phyloP scores from a whole-genome alignment of 495 filamentous ascomycete species.

The Hypoxylon intermedium region DNA sequence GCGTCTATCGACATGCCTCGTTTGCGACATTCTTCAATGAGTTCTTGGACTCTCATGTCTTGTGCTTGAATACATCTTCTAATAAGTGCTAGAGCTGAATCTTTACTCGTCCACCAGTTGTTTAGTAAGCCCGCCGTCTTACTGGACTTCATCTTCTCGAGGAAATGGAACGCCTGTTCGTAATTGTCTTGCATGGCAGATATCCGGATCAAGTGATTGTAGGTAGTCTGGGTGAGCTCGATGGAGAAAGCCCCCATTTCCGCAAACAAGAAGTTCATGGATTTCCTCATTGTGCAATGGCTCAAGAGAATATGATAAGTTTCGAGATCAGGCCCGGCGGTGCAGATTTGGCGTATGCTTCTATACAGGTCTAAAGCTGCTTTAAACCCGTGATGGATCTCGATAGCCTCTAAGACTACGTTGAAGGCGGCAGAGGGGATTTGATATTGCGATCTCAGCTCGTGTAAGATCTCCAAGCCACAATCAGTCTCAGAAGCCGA shows the following conservation, averaged over 20 bases:
- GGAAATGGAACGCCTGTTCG: conserved; percentile 64
- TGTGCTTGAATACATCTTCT: conserved; percentile 48
- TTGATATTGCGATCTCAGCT: conserved; percentile 52
- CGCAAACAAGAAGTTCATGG: conserved; percentile 70
- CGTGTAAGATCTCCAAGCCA: conserved; percentile 62
- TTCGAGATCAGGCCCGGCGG: conserved; percentile 61
- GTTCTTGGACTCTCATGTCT: conserved; percentile 54
- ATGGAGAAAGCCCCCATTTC: conserved; percentile 76
- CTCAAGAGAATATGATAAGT: conserved; percentile 73
- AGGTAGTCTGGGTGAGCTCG: conserved; percentile 65
- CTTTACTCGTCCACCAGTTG: conserved; percentile 49
- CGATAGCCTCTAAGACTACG: conserved; percentile 64
- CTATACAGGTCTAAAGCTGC: conserved; percentile 75
- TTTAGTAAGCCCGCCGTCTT: conserved; percentile 20
- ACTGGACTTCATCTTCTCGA: conserved; percentile 59
- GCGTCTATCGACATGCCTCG: conserved; percentile 36
- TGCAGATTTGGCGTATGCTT: conserved; percentile 66
- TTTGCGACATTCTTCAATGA: conserved; percentile 49
- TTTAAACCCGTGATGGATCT: conserved; percentile 51
- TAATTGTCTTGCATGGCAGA: conserved; percentile 62
- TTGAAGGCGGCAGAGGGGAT: conserved; percentile 67
- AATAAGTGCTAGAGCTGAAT: conserved; percentile 48
- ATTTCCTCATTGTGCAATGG: conserved; percentile 64
- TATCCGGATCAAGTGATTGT: conserved; percentile 72
- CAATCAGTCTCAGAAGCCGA: conserved; percentile 43